These are phyloP conservation scores for Trifolium pratense DNA, from an alignment of 306 rosid species.

Conservation along the genomic window DNA sequence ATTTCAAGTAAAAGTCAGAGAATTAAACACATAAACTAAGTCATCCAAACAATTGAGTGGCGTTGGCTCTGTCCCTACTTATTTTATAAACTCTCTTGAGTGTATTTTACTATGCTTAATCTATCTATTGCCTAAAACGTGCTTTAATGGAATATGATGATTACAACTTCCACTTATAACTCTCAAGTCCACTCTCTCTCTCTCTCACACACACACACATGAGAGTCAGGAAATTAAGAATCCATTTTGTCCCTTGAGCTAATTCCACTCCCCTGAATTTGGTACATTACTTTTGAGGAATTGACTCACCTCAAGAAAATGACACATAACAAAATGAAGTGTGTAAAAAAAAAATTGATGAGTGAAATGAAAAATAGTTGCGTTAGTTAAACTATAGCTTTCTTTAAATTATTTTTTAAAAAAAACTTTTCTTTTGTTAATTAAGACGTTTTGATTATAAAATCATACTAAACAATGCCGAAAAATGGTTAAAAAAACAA, in stretches of 20 bases:
- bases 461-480: too few relatives aligned
- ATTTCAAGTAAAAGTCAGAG: conserved; percentile 36
- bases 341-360: too few relatives aligned
- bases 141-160: conserved; percentile 34
- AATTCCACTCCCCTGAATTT: conserved; percentile 40
- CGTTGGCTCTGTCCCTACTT: conserved; percentile 20
- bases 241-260: conserved; percentile 6
- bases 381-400: too few relatives aligned
- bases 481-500: too few relatives aligned
- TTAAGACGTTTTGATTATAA: too few relatives aligned
- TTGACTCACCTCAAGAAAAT: conserved; percentile 31
- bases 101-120: background rate
- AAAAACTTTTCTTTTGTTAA: too few relatives aligned
- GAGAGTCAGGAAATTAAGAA: background rate
- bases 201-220: background rate
- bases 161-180: conserved; percentile 34
- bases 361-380: too few relatives aligned
- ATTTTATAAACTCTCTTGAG: background rate
- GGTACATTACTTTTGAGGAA: conserved; percentile 7
- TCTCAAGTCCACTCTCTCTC: background rate
- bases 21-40: background rate
- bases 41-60: conserved; percentile 13
- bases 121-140: conserved; percentile 36
- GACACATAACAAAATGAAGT: background rate
- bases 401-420: too few relatives aligned